Evolutionary conservation across 176 grass and related monocot species (phyloP).

Genomic region (Melocanna baccifera): DNA sequence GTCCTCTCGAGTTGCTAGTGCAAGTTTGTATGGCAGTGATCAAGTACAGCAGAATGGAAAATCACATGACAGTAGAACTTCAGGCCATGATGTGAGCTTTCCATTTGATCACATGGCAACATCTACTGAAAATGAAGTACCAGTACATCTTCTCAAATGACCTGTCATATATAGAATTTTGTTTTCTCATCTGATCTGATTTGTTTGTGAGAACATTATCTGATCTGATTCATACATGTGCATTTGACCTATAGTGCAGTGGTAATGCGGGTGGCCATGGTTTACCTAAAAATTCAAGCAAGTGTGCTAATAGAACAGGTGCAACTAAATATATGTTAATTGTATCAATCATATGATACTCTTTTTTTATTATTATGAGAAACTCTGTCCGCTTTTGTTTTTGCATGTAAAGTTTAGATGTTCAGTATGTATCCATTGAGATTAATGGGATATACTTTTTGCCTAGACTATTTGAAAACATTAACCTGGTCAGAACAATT

Average conservation of each 20-base stretch:
- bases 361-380: neutral
- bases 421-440: neutral
- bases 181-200: neutral
- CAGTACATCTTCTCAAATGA: neutral
- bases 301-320: conserved; percentile 24
- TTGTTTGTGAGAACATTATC: neutral
- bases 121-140: conserved; percentile 25
- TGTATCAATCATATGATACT: neutral
- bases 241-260: neutral
- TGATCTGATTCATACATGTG: neutral
- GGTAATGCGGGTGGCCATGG: neutral
- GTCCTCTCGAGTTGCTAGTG: neutral
- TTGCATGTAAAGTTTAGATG: neutral
- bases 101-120: conserved; percentile 13
- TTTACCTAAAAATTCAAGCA: conserved; percentile 1
- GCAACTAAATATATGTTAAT: neutral
- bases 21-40: conserved; percentile 14
- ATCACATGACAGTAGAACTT: conserved; percentile 9
- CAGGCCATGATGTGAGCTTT: conserved; percentile 9
- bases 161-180: neutral
- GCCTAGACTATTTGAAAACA: neutral
- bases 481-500: neutral
- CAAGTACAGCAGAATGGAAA: conserved; percentile 3
- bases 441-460: neutral
- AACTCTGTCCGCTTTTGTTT: neutral